These are phyloP conservation scores for Lepidium africanum DNA, from an alignment of 345 rosid species.

Conservation along the genomic window DNA sequence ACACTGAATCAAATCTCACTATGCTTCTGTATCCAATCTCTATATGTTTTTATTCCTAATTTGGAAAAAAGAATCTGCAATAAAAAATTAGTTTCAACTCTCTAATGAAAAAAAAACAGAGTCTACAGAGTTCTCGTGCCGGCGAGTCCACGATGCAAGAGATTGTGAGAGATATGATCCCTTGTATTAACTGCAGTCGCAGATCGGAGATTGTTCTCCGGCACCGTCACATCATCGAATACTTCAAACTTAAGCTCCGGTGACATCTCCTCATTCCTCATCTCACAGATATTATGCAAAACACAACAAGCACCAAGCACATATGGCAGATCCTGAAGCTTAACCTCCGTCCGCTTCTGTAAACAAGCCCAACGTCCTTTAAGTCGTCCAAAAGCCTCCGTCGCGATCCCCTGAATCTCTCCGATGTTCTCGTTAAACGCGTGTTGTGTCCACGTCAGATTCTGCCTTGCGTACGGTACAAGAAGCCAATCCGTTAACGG, in stretches of 20 bases:
- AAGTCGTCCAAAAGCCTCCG: constrained; percentile 48
- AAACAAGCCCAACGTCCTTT: constrained; percentile 75
- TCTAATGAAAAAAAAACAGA: not conserved
- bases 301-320: constrained; percentile 88
- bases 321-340: constrained; percentile 68
- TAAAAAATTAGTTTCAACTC: not conserved
- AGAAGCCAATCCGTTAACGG: constrained; percentile 71
- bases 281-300: constrained; percentile 74
- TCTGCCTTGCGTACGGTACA: constrained; percentile 63
- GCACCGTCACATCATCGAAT: constrained; percentile 56
- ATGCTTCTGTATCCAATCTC: constrained; percentile 11
- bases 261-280: constrained; percentile 49
- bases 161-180: constrained; percentile 68
- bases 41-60: constrained; percentile 13
- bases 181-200: constrained; percentile 37
- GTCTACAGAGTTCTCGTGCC: constrained; percentile 34
- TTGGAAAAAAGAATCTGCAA: constrained; percentile 25
- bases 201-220: constrained; percentile 53
- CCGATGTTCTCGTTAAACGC: constrained; percentile 56
- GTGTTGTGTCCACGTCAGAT: constrained; percentile 77
- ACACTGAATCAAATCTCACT: not conserved
- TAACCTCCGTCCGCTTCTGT: constrained; percentile 76
- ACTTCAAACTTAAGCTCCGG: constrained; percentile 42
- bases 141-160: constrained; percentile 63
- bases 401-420: constrained; percentile 33